Percentiles rank a stretch among this genome's conserved stretches.
Conservation (phyloP, 768 basidiomycete genomes). For the Lentinula edodes region DNA sequence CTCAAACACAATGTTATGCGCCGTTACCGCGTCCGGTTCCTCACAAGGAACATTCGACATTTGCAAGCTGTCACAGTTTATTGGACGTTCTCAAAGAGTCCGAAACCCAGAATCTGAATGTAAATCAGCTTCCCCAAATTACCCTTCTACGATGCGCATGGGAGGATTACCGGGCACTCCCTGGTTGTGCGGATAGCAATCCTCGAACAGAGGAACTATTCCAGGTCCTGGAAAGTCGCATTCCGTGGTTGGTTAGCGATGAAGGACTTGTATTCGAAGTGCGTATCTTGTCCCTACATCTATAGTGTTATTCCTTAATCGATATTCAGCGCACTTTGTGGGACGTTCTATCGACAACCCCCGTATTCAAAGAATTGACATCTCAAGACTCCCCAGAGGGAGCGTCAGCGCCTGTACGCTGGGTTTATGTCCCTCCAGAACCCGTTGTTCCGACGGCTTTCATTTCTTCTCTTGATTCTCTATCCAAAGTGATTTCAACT, state of each 20-base stretch:
- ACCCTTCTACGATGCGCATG: constrained; percentile 64
- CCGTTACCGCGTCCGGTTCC: constrained; percentile 51
- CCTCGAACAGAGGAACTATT: constrained; percentile 60
- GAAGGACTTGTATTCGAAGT: constrained; percentile 56
- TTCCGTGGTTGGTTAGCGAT: constrained; percentile 52
- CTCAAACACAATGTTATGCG: constrained; percentile 49
- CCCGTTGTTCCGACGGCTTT: constrained; percentile 31
- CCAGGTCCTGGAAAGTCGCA: constrained; percentile 45
- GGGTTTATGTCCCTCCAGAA: constrained; percentile 33
- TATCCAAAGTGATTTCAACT: constrained; percentile 33
- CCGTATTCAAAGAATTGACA: constrained; percentile 41
- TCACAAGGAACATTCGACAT: constrained; percentile 41
- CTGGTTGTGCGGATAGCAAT: constrained; percentile 23
- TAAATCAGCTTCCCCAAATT: constrained; percentile 36
- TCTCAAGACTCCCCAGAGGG: constrained; percentile 16
- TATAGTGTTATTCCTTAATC: neutral
- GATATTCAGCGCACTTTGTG: constrained; percentile 42
- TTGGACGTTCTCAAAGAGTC: constrained; percentile 30
- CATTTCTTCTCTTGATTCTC: constrained; percentile 26
- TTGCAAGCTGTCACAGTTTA: constrained; percentile 40
- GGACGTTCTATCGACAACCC: constrained; percentile 50
- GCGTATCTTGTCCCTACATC: constrained; percentile 5
- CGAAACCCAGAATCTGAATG: constrained; percentile 20
- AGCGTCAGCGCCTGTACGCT: constrained; percentile 22
- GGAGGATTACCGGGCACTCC: constrained; percentile 36